phyloP scores from a whole-genome alignment of 192 early-diverging fungal genomes.

The Coemansia sp. region DNA sequence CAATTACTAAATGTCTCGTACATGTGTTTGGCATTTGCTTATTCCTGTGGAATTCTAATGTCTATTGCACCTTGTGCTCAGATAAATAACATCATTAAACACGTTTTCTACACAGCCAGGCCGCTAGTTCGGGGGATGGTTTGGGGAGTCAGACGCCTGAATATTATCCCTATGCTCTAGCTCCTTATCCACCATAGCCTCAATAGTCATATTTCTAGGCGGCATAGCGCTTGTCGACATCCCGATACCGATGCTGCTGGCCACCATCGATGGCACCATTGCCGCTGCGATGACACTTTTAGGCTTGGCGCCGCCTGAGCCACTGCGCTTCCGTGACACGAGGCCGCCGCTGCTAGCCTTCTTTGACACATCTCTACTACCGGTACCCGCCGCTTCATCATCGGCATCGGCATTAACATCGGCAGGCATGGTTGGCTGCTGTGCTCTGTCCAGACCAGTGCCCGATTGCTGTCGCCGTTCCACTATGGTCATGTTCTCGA shows the following conservation, averaged over 20 bases:
- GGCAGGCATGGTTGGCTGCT: not conserved
- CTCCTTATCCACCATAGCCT: conserved; percentile 51
- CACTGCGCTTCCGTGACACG: conserved; percentile 32
- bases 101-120: not conserved
- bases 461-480: conserved; percentile 2
- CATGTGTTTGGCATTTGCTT: too few relatives aligned
- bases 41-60: too few relatives aligned
- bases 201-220: conserved; percentile 52
- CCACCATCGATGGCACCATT: conserved; percentile 54
- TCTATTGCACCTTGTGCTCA: too few relatives aligned
- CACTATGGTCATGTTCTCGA: not conserved
- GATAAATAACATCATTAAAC: too few relatives aligned
- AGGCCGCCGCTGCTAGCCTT: conserved; percentile 3
- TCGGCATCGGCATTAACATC: not conserved
- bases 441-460: not conserved
- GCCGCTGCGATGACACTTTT: conserved; percentile 43
- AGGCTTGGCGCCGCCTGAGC: conserved; percentile 22
- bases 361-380: not conserved
- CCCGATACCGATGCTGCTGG: conserved; percentile 50
- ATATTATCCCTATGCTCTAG: conserved; percentile 26
- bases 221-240: conserved; percentile 54
- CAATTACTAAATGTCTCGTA: too few relatives aligned
- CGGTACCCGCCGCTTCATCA: not conserved
- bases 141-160: not conserved
- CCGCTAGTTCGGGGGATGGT: not conserved